Conservation (phyloP, 2,329 filamentous ascomycete species). For the Ophiocordyceps camponoti-floridani region DNA sequence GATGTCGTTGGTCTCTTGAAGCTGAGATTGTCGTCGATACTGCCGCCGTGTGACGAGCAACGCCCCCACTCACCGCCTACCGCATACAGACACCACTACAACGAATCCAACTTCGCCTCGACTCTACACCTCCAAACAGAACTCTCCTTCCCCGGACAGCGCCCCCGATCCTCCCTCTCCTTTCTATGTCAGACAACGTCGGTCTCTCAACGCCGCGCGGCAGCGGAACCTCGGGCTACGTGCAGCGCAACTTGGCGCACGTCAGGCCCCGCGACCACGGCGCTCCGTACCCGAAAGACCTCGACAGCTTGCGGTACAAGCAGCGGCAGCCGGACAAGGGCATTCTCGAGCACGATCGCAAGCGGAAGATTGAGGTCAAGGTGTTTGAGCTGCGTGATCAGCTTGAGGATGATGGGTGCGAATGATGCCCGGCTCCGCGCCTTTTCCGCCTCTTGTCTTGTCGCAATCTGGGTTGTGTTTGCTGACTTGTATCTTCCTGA, state of each 20-base stretch:
- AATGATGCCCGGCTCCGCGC: not conserved
- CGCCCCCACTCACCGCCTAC: constrained; percentile 7
- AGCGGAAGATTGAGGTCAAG: constrained; percentile 80
- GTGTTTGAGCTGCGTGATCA: constrained; percentile 79
- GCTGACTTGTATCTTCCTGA: constrained; percentile 4
- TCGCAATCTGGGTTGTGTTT: not conserved
- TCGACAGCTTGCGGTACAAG: constrained; percentile 51
- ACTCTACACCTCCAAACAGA: not conserved
- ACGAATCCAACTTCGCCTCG: not conserved
- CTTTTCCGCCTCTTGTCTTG: too few relatives aligned
- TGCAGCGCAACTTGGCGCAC: constrained; percentile 86
- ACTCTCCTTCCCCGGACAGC: not conserved
- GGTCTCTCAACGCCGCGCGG: constrained; percentile 87
- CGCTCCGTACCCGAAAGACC: constrained; percentile 59
- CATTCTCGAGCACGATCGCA: constrained; percentile 86
- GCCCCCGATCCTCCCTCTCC: not conserved
- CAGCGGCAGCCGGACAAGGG: constrained; percentile 77
- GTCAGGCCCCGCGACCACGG: constrained; percentile 67
- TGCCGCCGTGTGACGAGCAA: constrained; percentile 6
- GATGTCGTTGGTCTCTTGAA: not conserved
- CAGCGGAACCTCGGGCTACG: constrained; percentile 91
- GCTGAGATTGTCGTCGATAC: constrained; percentile 7
- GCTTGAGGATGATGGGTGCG: constrained; percentile 76
- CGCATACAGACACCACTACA: not conserved
- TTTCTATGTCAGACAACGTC: constrained; percentile 86